Evolutionary conservation across 306 rosid genomes (phyloP).

Genomic region (Malus sieversii): DNA sequence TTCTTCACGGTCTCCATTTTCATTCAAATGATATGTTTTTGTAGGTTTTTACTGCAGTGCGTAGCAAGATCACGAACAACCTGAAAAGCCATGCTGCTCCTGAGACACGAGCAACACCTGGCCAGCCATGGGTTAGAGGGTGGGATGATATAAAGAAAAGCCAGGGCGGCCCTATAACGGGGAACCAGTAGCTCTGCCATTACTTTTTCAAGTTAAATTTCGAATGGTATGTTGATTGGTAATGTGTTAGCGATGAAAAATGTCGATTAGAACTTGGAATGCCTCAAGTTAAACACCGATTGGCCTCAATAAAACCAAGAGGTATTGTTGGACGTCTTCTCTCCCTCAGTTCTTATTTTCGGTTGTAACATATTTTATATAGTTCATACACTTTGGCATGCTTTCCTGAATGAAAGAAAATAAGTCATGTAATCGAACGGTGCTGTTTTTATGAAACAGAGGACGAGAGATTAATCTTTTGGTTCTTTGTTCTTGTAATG

Average conservation of each 20-base stretch:
- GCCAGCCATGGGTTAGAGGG: slow-evolving; percentile 87
- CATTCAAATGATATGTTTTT: slow-evolving; percentile 13
- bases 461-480: background rate
- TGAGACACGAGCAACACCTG: slow-evolving; percentile 68
- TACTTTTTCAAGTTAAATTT: background rate
- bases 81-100: slow-evolving; percentile 60
- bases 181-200: slow-evolving; percentile 55
- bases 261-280: background rate
- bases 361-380: background rate
- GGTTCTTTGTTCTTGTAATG: background rate
- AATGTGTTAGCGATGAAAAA: background rate
- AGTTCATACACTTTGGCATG: background rate
- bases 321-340: background rate
- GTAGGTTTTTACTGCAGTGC: slow-evolving; percentile 66
- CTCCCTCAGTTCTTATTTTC: background rate
- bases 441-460: background rate
- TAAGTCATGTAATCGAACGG: background rate
- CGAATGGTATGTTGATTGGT: background rate
- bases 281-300: background rate
- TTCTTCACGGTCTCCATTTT: slow-evolving; percentile 6
- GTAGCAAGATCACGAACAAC: slow-evolving; percentile 42
- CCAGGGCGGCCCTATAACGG: slow-evolving; percentile 50
- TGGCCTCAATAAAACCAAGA: background rate
- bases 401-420: background rate
- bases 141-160: slow-evolving; percentile 85